Percentiles rank a stretch among this genome's conserved stretches.
Conservation (phyloP, 805 yeast genomes). For the Teunomyces cretensis region DNA sequence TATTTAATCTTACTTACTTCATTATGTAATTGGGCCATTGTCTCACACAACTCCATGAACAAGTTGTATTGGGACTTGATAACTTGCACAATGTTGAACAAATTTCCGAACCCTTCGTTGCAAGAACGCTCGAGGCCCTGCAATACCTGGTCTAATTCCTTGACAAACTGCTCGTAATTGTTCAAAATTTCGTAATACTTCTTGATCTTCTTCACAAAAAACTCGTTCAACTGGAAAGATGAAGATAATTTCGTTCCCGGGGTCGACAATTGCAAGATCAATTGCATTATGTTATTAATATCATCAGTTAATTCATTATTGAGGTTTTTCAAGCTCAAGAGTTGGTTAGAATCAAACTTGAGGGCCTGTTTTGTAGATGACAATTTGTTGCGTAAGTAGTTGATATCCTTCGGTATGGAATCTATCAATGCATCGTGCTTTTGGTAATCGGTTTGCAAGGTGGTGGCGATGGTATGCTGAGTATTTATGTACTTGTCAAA, state of each 20-base stretch:
- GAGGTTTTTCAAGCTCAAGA: slow-evolving; percentile 31
- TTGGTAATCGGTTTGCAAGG: slow-evolving; percentile 57
- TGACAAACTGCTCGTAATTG: slow-evolving; percentile 62
- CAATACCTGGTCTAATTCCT: slow-evolving; percentile 56
- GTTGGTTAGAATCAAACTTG: slow-evolving; percentile 43
- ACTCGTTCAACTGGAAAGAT: slow-evolving; percentile 53
- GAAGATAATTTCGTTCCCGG: slow-evolving; percentile 61
- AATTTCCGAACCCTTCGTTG: slow-evolving; percentile 40
- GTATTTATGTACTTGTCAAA: slow-evolving; percentile 70
- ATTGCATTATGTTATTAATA: slow-evolving; percentile 52
- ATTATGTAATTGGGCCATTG: slow-evolving; percentile 66
- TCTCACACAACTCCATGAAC: slow-evolving; percentile 74
- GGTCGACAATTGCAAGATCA: slow-evolving; percentile 48
- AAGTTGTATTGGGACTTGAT: slow-evolving; percentile 66
- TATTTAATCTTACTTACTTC: slow-evolving; percentile 22
- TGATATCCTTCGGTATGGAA: slow-evolving; percentile 72
- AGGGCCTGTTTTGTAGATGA: slow-evolving; percentile 66
- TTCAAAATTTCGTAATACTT: slow-evolving; percentile 47
- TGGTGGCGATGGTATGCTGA: slow-evolving; percentile 72
- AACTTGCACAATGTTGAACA: slow-evolving; percentile 53
- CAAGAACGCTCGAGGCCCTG: slow-evolving; percentile 41
- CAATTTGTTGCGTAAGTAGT: slow-evolving; percentile 59
- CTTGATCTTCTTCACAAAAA: slow-evolving; percentile 51
- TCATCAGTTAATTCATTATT: slow-evolving; percentile 47
- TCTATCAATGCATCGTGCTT: slow-evolving; percentile 64